A percentile compares a stretch with the other conserved stretches of the same genome.
These are phyloP conservation scores for Lanzia echinophila DNA, from an alignment of 2,329 filamentous ascomycete genomes.

Conservation along the genomic window DNA sequence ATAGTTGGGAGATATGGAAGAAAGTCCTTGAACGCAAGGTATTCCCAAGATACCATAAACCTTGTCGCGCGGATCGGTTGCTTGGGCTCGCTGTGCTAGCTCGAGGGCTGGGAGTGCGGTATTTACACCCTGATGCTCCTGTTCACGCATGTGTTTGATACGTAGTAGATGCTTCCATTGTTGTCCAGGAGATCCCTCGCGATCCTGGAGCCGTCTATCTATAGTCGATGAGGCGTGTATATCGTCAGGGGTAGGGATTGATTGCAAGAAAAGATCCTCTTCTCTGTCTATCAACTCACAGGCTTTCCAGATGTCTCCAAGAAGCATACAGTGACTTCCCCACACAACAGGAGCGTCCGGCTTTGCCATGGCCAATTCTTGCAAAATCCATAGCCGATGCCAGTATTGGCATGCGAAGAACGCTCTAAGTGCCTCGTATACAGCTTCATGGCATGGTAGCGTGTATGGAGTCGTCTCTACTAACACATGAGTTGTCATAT, in stretches of 20 bases:
- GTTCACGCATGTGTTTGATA: constrained; percentile 2
- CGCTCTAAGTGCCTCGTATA: neutral
- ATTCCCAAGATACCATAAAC: constrained; percentile 8
- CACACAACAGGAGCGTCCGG: constrained; percentile 2
- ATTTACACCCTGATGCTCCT: neutral
- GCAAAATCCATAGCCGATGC: constrained; percentile 9
- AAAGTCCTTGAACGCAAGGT: constrained; percentile 3
- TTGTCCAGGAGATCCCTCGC: constrained; percentile 3
- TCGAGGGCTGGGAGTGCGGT: constrained; percentile 1
- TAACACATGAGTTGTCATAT: neutral
- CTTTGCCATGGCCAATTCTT: constrained; percentile 6
- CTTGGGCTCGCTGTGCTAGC: constrained; percentile 5
- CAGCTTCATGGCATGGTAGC: neutral
- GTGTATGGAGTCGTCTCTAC: neutral
- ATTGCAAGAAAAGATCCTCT: neutral
- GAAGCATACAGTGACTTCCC: neutral
- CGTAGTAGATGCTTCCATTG: constrained; percentile 9
- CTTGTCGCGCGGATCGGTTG: constrained; percentile 8
- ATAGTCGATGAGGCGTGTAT: neutral
- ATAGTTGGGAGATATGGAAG: neutral
- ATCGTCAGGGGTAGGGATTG: neutral
- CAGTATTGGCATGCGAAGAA: constrained; percentile 7
- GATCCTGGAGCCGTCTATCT: constrained; percentile 3
- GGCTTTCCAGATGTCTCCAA: constrained; percentile 5
- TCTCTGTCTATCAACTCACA: constrained; percentile 1